Evolutionary conservation across 2,329 filamentous ascomycete genomes (phyloP), one percentile per base, ranked within the genome.

Genomic region (Epicoccum nigrum): DNA sequence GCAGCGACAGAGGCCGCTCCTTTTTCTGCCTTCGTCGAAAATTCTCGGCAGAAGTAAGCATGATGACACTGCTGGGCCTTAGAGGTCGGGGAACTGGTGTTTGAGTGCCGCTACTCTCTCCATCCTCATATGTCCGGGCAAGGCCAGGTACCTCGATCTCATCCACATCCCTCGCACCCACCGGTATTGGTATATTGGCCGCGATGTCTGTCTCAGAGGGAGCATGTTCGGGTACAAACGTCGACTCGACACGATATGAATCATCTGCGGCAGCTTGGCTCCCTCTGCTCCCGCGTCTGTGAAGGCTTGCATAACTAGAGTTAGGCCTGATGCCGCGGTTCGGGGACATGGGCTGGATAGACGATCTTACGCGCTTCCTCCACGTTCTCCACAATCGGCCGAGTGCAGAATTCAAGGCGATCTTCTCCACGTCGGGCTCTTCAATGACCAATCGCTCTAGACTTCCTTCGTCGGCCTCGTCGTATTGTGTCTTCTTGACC

Each of bases 371-470:
- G 56, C 88, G 85, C 77, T 96, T 96, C 76, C 94, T 91, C 94
- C 94, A 99, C 20, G 90, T 89, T 63, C 94, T 85, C 94, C 94
- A 99, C 34, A 97, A 79, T 40, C 92, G 83, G 16, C 94, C 94
- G 1, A 99, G 78, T 2, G 90, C 92, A 50, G 92, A 84, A 68
- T 96, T 95, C 54, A 97, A 80, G 7, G 93, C 93, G 58, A 97
- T 84, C 61, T 92, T 90, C 69, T 97, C 94, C 81, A 97, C 90
- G 69, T 99, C 94, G 46, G 86, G 78, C 65, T 97, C 93, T 65
- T 95, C 90, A 20, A 99, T 86, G n/a, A 92, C 79, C 45, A 96
- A 81, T 13, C 86, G 84, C 56, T 90, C 86, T 32, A 83, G 79
- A 16, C 76, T 75, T 44, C 77, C 83, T 37, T 86, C 75, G 56